phyloP scores from a whole-genome alignment of 2,329 filamentous ascomycete genomes.

The Madurella mycetomatis region DNA sequence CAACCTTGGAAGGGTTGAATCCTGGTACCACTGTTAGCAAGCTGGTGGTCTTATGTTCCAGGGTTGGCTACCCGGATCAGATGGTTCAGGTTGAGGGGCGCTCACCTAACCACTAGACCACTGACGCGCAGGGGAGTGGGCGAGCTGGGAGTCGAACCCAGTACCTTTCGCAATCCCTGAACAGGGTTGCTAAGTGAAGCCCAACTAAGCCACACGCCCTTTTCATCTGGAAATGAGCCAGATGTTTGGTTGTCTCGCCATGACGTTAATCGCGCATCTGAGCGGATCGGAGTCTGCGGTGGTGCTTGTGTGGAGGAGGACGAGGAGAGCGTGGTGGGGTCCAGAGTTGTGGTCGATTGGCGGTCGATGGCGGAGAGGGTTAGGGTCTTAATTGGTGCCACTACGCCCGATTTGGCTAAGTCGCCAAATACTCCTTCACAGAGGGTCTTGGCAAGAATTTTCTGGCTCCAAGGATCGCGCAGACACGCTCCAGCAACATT shows the following conservation, averaged over 20 bases:
- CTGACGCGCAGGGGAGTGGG: conserved; percentile 15
- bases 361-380: neutral
- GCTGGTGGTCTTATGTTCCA: neutral
- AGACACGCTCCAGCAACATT: neutral
- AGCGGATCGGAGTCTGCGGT: neutral
- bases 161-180: conserved; percentile 19
- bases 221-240: neutral
- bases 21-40: neutral
- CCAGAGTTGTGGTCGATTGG: too few relatives aligned
- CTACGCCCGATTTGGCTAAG: neutral
- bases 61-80: neutral
- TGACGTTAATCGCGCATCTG: neutral
- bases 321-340: too few relatives aligned
- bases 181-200: conserved; percentile 21
- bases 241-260: conserved; percentile 3
- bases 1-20: conserved; percentile 23
- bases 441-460: conserved; percentile 1
- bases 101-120: conserved; percentile 21
- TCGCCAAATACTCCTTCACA: neutral
- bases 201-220: conserved; percentile 24
- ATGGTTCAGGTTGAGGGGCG: neutral
- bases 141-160: conserved; percentile 24
- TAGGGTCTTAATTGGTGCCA: neutral
- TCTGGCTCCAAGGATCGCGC: neutral
- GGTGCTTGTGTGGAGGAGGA: too few relatives aligned